Conservation (phyloP, 2,329 filamentous ascomycete species). For the Ascochyta viciae-villosae region DNA sequence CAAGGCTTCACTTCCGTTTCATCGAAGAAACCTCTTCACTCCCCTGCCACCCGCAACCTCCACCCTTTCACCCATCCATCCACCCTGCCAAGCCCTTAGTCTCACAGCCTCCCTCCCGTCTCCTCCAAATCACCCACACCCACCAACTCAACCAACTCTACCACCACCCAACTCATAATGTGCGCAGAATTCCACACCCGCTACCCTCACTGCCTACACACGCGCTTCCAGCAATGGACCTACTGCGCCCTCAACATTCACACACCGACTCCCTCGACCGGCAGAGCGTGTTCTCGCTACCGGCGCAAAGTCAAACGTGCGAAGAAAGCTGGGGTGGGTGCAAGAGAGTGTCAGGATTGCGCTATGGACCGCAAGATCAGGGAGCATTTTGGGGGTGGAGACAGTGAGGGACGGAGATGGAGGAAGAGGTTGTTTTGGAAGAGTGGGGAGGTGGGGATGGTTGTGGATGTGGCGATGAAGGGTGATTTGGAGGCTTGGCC, state of each 20-base stretch:
- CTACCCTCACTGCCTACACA: background rate
- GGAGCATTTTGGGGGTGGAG: background rate
- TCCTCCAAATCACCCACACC: background rate
- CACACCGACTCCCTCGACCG: background rate
- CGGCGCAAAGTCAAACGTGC: background rate
- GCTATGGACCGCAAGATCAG: slow-evolving; percentile 3
- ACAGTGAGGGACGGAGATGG: background rate
- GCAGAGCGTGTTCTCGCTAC: background rate
- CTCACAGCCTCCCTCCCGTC: background rate
- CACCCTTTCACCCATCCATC: background rate
- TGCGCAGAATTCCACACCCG: background rate
- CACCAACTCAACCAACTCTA: background rate
- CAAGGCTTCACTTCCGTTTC: background rate
- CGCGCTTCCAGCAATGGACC: background rate
- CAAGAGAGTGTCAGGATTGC: background rate
- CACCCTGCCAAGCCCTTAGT: background rate
- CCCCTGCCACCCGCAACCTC: background rate
- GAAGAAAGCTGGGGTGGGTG: background rate
- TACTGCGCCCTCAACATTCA: background rate
- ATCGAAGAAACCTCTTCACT: no score
- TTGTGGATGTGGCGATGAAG: no score
- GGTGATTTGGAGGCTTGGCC: background rate
- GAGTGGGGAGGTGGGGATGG: no score
- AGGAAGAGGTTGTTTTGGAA: background rate
- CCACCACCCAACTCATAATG: background rate